Percentiles rank a stretch among this genome's conserved stretches.
These are phyloP conservation scores for Cucurbita ficifolia DNA, from an alignment of 306 rosid genomes.

Conservation along the genomic window DNA sequence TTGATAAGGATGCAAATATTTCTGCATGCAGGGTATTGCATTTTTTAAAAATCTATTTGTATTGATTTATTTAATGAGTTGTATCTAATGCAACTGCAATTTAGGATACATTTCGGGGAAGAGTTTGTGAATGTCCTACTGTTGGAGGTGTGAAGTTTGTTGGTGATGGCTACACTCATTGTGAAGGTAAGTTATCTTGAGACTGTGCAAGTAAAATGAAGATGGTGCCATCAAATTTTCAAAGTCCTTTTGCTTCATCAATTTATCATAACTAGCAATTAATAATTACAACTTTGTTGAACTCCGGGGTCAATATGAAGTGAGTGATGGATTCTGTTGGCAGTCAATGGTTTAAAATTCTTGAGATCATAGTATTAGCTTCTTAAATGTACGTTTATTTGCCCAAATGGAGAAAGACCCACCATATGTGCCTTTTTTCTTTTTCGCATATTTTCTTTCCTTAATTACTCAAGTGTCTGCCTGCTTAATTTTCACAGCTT, in stretches of 20 bases:
- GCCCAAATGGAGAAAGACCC: not conserved
- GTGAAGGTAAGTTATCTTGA: constrained; percentile 52
- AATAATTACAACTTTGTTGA: not conserved
- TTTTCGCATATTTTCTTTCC: not conserved
- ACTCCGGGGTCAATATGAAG: not conserved
- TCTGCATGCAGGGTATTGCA: constrained; percentile 84
- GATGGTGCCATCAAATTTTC: not conserved
- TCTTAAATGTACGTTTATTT: not conserved
- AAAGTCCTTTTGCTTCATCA: not conserved
- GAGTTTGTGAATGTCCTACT: constrained; percentile 89
- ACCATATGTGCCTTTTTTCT: not conserved
- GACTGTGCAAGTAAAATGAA: not conserved
- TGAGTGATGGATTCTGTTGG: not conserved
- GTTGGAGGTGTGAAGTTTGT: constrained; percentile 64
- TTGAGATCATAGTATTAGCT: not conserved
- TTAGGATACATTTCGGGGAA: constrained; percentile 89
- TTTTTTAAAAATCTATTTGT: constrained; percentile 7
- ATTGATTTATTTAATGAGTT: not conserved
- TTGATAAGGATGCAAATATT: constrained; percentile 47
- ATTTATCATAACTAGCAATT: not conserved
- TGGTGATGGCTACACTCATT: constrained; percentile 84
- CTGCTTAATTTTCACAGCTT: constrained; percentile 38
- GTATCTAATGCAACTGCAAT: not conserved
- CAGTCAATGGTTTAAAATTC: not conserved
- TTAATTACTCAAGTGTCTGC: not conserved